Evolutionary conservation across 345 rosid species (phyloP).

Genomic region (Mercurialis annua): DNA sequence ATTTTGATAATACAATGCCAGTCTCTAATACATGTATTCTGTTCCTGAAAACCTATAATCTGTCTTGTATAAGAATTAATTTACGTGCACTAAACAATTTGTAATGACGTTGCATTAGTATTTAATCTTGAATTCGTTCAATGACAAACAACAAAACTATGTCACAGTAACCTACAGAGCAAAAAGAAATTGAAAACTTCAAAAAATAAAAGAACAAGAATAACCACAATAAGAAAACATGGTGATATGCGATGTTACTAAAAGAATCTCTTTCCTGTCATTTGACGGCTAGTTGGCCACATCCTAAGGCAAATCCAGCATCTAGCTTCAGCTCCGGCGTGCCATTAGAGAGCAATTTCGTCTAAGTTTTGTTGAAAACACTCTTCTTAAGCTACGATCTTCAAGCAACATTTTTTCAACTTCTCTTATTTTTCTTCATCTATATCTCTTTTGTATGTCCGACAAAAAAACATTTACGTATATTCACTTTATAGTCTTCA

Average conservation of each 20-base stretch:
- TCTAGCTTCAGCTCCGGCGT: constrained; percentile 14
- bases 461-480: constrained; percentile 6
- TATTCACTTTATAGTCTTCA: neutral
- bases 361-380: constrained; percentile 17
- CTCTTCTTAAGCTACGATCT: constrained; percentile 9
- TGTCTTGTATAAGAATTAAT: too few relatives aligned
- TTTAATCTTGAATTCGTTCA: constrained; percentile 13
- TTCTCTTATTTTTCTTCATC: constrained; percentile 28
- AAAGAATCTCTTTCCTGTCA: constrained; percentile 3
- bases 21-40: too few relatives aligned
- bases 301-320: constrained; percentile 10
- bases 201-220: neutral
- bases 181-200: too few relatives aligned
- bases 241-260: constrained; percentile 17
- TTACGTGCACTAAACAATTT: neutral
- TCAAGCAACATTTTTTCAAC: constrained; percentile 17
- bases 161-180: constrained; percentile 29
- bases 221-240: neutral
- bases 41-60: too few relatives aligned
- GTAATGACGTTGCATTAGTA: constrained; percentile 1
- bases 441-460: constrained; percentile 12
- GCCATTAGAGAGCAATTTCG: constrained; percentile 15
- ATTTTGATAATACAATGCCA: too few relatives aligned
- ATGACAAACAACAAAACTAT: constrained; percentile 18
- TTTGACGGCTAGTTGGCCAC: constrained; percentile 1